Evolutionary conservation across 768 basidiomycete genomes (phyloP).

Genomic region (Calocybe cyanea): DNA sequence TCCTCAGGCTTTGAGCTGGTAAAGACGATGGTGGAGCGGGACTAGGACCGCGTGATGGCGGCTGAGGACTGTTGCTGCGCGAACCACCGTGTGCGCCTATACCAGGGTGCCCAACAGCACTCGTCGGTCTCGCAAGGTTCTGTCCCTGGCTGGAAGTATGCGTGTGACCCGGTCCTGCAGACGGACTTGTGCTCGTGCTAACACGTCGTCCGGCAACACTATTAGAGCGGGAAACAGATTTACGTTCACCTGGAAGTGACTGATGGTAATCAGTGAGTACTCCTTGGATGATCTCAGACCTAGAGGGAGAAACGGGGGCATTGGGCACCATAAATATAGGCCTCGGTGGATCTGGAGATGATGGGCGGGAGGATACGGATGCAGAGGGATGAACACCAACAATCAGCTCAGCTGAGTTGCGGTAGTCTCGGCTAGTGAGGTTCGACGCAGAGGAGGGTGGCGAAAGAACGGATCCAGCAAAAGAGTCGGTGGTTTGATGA

Average conservation of each 20-base stretch:
- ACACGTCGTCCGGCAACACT: conserved; percentile 35
- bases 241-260: conserved; percentile 82
- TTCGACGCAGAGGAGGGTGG: conserved; percentile 25
- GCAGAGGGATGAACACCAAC: conserved; percentile 73
- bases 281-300: conserved; percentile 62
- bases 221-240: conserved; percentile 51
- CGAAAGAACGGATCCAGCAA: conserved; percentile 29
- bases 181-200: conserved; percentile 18
- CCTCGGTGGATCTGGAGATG: conserved; percentile 71
- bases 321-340: conserved; percentile 76
- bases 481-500: conserved; percentile 18
- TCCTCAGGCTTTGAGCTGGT: conserved; percentile 13
- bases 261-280: conserved; percentile 77
- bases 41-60: conserved; percentile 52
- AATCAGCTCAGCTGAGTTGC: conserved; percentile 69
- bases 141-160: conserved; percentile 30
- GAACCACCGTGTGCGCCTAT: conserved; percentile 71
- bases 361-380: conserved; percentile 49
- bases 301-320: conserved; percentile 34
- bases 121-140: conserved; percentile 48
- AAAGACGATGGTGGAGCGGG: conserved; percentile 35
- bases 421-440: conserved; percentile 52
- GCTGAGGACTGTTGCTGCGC: conserved; percentile 59
- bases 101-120: conserved; percentile 70
- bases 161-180: conserved; percentile 9